phyloP scores from a whole-genome alignment of 108 stramenopile genomes.

The Cyclotella kingstonii region DNA sequence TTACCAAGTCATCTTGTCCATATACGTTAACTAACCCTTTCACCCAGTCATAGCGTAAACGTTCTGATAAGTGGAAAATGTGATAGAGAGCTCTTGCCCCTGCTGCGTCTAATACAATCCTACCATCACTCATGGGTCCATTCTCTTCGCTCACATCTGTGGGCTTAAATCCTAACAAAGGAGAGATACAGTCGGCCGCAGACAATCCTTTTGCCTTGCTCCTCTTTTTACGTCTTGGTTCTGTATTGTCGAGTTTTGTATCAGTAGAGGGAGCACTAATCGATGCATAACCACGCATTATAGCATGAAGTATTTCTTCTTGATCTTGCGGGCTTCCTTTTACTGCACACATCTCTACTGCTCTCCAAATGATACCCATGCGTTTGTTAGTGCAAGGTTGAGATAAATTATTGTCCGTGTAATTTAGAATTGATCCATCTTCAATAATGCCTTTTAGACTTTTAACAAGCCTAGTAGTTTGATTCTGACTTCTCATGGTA shows the following conservation, averaged over 20 bases:
- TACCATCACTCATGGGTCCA: conserved; percentile 13
- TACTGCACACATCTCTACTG: conserved; percentile 68
- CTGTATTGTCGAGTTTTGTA: conserved; percentile 22
- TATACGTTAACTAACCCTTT: conserved; percentile 51
- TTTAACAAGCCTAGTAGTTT: conserved; percentile 60
- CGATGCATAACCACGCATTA: conserved; percentile 62
- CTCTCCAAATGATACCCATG: conserved; percentile 76
- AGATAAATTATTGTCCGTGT: conserved; percentile 31
- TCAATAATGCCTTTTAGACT: conserved; percentile 53
- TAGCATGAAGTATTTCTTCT: conserved; percentile 56
- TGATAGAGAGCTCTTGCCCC: conserved; percentile 71
- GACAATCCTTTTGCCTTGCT: conserved; percentile 58
- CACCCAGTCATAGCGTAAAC: conserved; percentile 59
- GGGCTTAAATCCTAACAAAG: conserved; percentile 51
- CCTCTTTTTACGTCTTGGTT: conserved; percentile 47
- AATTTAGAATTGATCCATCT: conserved; percentile 59
- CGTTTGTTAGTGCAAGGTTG: conserved; percentile 12
- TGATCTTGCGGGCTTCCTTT: conserved; percentile 62
- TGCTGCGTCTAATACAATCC: conserved; percentile 55
- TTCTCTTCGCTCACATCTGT: conserved; percentile 17
- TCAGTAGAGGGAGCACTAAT: neutral
- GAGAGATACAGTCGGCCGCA: conserved; percentile 55
- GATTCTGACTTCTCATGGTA: conserved; percentile 57
- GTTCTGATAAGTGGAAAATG: conserved; percentile 72
- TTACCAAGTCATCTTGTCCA: conserved; percentile 48